Percentiles rank a stretch among this genome's conserved stretches.
Conservation (phyloP, 2,329 filamentous ascomycete species). For the Sphaerulina musiva region DNA sequence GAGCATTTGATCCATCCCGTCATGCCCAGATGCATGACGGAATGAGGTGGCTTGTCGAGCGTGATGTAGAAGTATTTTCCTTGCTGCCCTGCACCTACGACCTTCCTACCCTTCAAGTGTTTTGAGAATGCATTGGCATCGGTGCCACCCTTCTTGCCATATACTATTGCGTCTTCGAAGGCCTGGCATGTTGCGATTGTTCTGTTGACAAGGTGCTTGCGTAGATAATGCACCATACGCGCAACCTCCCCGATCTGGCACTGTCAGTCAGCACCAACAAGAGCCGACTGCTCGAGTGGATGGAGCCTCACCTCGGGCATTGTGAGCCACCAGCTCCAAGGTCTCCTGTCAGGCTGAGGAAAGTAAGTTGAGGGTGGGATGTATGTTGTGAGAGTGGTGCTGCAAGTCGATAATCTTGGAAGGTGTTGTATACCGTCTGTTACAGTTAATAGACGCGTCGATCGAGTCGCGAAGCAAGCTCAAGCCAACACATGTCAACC, state of each 20-base stretch:
- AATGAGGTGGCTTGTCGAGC: constrained; percentile 70
- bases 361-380: too few species aligned
- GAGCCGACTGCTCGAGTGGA: neutral
- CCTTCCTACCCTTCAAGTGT: constrained; percentile 67
- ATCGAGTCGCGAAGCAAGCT: too few species aligned
- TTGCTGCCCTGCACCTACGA: constrained; percentile 67
- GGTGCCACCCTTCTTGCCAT: constrained; percentile 78
- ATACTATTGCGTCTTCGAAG: constrained; percentile 75
- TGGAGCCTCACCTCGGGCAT: constrained; percentile 20
- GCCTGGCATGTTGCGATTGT: constrained; percentile 64
- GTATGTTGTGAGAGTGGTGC: too few species aligned
- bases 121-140: constrained; percentile 66
- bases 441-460: too few species aligned
- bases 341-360: too few species aligned
- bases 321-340: neutral
- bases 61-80: constrained; percentile 90
- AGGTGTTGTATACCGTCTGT: too few species aligned
- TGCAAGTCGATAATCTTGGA: too few species aligned
- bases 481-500: too few species aligned
- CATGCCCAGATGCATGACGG: constrained; percentile 52
- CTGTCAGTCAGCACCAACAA: neutral
- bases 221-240: constrained; percentile 78
- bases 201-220: constrained; percentile 76
- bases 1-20: constrained; percentile 82
- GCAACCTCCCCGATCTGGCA: constrained; percentile 56